Conservation (phyloP, 2,329 filamentous ascomycete genomes). For the Taxawa tesnikishii region DNA sequence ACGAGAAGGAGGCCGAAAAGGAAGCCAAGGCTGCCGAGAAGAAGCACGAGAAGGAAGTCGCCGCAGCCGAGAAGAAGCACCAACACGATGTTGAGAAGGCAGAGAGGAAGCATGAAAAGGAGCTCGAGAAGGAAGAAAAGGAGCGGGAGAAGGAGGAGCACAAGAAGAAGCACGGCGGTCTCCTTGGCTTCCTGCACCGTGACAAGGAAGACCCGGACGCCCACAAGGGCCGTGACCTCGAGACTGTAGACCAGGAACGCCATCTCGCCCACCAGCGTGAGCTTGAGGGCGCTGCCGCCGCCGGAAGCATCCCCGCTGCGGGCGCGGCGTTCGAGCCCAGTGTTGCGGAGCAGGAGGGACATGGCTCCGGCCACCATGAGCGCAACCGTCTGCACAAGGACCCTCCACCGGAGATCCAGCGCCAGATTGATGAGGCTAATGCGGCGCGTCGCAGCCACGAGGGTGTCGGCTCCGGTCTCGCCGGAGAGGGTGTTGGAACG, state of each 20-base stretch:
- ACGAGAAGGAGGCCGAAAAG: constrained; percentile 9
- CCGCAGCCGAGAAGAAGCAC: constrained; percentile 13
- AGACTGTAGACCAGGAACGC: constrained; percentile 2
- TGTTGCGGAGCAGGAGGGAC: constrained; percentile 9
- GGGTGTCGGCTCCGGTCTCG: no score
- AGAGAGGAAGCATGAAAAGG: constrained; percentile 16
- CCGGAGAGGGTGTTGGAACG: no score
- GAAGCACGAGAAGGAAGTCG: constrained; percentile 20
- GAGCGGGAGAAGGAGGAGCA: constrained; percentile 17
- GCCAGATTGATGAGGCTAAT: constrained; percentile 13
- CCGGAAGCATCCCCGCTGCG: constrained; percentile 9
- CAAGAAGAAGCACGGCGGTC: constrained; percentile 10
- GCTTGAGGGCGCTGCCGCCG: constrained; percentile 3
- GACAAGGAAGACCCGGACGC: constrained; percentile 17
- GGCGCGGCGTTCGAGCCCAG: constrained; percentile 8
- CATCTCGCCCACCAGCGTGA: constrained; percentile 9
- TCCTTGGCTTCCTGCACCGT: constrained; percentile 28
- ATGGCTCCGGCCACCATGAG: constrained; percentile 13
- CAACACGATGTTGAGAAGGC: constrained; percentile 12
- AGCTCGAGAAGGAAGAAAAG: constrained; percentile 13
- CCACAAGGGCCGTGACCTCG: neutral
- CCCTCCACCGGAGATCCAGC: constrained; percentile 23
- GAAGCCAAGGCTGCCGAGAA: constrained; percentile 8
- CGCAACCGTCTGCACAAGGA: constrained; percentile 28
- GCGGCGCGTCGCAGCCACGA: no score